Percentiles rank a stretch among this genome's conserved stretches.
Conservation (phyloP, 345 rosid species). For the Microcos paniculata region DNA sequence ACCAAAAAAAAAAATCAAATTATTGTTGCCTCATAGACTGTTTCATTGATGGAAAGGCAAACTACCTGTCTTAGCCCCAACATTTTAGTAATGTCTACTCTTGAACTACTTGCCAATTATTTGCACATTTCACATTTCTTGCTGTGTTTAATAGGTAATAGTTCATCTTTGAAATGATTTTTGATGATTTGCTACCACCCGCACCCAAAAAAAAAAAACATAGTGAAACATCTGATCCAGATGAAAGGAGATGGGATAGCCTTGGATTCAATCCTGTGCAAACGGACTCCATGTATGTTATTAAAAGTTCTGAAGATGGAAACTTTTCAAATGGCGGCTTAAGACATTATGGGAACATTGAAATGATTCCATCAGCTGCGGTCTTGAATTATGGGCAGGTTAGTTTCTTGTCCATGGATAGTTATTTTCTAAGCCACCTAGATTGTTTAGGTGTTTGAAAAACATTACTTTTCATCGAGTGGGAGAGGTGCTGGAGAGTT, state of each 20-base stretch:
- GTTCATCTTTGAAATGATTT: background rate
- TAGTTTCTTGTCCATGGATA: background rate
- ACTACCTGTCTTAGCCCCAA: background rate
- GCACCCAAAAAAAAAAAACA: too few relatives aligned
- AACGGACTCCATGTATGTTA: slow-evolving; percentile 34
- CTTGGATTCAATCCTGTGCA: slow-evolving; percentile 30
- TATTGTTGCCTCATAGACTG: background rate
- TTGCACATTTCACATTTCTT: background rate
- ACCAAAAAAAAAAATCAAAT: too few relatives aligned
- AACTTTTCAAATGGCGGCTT: slow-evolving; percentile 28
- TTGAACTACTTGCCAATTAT: background rate
- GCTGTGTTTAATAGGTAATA: background rate
- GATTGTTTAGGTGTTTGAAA: background rate
- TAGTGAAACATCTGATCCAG: slow-evolving; percentile 25
- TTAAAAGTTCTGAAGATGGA: slow-evolving; percentile 28
- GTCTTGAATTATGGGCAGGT: slow-evolving; percentile 41
- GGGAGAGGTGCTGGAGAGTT: background rate
- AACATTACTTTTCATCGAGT: background rate
- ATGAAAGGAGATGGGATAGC: slow-evolving; percentile 21
- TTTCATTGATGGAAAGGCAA: background rate
- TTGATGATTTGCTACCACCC: background rate
- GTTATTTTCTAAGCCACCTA: background rate
- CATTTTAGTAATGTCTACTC: background rate
- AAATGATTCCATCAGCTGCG: slow-evolving; percentile 30
- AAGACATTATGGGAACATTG: slow-evolving; percentile 26